Percentiles rank a stretch among this genome's conserved stretches.
Conservation (phyloP, 345 rosid species). For the Corchorus capsularis region DNA sequence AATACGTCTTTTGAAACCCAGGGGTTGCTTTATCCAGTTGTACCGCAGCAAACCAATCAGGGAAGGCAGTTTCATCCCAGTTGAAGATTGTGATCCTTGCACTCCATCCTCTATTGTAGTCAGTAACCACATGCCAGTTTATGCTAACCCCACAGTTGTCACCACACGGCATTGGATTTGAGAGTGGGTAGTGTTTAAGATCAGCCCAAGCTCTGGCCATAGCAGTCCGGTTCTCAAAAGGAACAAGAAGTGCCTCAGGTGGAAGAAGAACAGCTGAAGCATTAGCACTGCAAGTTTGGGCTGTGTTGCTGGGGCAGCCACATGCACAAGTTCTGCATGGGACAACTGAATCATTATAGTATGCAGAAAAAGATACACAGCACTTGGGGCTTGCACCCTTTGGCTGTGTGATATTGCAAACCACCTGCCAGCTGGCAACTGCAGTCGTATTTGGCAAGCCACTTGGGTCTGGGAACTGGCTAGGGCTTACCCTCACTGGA, state of each 20-base stretch:
- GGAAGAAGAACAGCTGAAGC: conserved; percentile 83
- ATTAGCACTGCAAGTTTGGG: conserved; percentile 62
- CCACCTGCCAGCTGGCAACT: conserved; percentile 94
- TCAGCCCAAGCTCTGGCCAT: conserved; percentile 68
- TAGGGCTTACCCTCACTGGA: conserved; percentile 79
- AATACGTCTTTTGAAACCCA: conserved; percentile 78
- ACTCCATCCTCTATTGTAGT: conserved; percentile 78
- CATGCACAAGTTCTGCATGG: conserved; percentile 93
- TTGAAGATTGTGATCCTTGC: conserved; percentile 91
- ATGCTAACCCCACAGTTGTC: conserved; percentile 94
- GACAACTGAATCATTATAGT: conserved; percentile 80
- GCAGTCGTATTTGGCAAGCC: conserved; percentile 71
- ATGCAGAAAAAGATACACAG: conserved; percentile 92
- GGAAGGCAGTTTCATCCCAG: conserved; percentile 71
- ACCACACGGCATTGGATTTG: conserved; percentile 81
- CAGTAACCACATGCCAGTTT: conserved; percentile 85
- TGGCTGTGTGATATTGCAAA: conserved; percentile 86
- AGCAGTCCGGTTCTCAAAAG: conserved; percentile 77
- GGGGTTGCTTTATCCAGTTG: conserved; percentile 63
- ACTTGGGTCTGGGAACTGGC: conserved; percentile 67
- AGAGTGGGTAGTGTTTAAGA: conserved; percentile 56
- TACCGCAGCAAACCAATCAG: conserved; percentile 90
- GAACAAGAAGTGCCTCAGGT: conserved; percentile 75
- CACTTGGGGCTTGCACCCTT: conserved; percentile 68
- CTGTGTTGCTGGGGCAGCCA: conserved; percentile 65